These are phyloP conservation scores for Agrostemma githago DNA, from an alignment of 148 eudicot species.

Conservation along the genomic window DNA sequence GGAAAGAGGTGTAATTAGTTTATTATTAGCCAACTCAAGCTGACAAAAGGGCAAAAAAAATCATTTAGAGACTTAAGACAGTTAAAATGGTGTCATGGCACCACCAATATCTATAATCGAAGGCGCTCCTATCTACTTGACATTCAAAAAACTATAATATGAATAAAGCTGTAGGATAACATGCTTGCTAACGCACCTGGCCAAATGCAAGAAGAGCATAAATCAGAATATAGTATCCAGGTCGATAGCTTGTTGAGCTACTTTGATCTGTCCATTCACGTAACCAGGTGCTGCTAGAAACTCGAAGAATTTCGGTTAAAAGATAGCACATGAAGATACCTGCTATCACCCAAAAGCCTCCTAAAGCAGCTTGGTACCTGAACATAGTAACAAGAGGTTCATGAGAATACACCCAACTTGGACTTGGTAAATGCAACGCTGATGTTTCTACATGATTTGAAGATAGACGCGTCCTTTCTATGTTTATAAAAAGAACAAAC, in stretches of 20 bases:
- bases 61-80: no score
- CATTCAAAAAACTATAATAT: no score
- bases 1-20: no score
- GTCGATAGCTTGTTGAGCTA: conserved; percentile 31
- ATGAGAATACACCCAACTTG: background rate
- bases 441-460: conserved; percentile 1
- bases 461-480: background rate
- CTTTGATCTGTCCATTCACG: conserved; percentile 66
- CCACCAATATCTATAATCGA: no score
- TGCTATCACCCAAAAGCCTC: conserved; percentile 61
- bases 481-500: background rate
- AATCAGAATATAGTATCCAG: conserved; percentile 49
- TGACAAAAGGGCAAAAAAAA: no score
- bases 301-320: conserved; percentile 58
- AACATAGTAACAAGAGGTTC: background rate
- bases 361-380: conserved; percentile 63
- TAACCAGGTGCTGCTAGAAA: conserved; percentile 74
- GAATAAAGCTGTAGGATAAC: background rate
- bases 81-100: no score
- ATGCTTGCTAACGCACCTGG: conserved; percentile 39
- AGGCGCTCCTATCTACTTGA: no score
- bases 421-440: background rate
- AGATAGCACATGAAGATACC: conserved; percentile 49
- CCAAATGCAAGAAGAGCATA: conserved; percentile 53
- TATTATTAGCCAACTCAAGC: no score